Conservation (phyloP, 768 basidiomycete genomes). For the Pisolithus albus region DNA sequence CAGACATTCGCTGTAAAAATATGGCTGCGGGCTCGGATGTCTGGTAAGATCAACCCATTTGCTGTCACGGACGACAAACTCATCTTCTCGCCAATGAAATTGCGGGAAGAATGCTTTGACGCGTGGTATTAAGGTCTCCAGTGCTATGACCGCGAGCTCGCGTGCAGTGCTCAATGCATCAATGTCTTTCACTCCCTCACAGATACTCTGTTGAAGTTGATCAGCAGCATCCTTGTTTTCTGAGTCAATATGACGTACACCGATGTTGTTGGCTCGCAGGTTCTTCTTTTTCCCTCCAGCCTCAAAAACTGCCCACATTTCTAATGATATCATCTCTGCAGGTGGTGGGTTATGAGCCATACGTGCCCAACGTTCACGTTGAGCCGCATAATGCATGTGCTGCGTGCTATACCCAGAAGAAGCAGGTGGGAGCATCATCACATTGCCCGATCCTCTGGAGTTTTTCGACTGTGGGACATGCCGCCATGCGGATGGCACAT, state of each 20-base stretch:
- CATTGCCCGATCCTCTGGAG: background rate
- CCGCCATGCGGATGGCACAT: background rate
- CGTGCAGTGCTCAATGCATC: constrained; percentile 1
- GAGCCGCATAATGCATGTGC: background rate
- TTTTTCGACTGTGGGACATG: too few relatives aligned
- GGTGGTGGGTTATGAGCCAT: background rate
- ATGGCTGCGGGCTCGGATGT: background rate
- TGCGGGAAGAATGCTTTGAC: background rate
- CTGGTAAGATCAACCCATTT: constrained; percentile 5
- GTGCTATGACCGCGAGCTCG: background rate
- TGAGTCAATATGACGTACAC: background rate
- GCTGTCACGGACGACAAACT: constrained; percentile 5
- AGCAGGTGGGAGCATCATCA: background rate
- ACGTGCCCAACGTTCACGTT: background rate
- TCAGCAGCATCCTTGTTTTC: background rate
- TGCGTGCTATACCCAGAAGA: constrained; percentile 1
- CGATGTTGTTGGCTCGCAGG: background rate
- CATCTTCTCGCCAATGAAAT: constrained; percentile 1
- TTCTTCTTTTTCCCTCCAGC: background rate
- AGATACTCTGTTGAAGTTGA: constrained; percentile 4
- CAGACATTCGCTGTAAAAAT: constrained; percentile 4
- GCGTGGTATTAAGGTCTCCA: background rate
- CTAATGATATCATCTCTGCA: constrained; percentile 1
- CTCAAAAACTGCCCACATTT: background rate
- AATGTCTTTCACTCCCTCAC: constrained; percentile 1